Percentiles rank a stretch among this genome's conserved stretches.
Evolutionary conservation across 2,329 filamentous ascomycete species (phyloP).

Genomic region (Remersonia thermophila): DNA sequence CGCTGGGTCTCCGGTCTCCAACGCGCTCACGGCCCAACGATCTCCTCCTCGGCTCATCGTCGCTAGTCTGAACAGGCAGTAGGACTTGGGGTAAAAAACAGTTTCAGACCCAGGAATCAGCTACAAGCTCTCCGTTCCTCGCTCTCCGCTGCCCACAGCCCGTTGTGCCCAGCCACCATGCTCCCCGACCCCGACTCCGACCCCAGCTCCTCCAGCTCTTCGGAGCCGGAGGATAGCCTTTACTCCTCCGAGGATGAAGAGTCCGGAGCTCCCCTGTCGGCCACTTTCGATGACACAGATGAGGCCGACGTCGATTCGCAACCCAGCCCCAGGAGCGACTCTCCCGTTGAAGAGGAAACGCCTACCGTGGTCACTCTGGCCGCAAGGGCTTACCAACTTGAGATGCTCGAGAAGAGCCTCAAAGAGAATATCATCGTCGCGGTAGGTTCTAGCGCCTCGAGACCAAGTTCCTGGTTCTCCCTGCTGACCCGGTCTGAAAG

Average conservation of each 20-base stretch:
- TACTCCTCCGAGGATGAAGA: no score
- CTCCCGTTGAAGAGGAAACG: conserved; percentile 11
- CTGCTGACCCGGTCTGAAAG: conserved; percentile 25
- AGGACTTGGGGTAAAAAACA: no score
- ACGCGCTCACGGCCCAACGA: no score
- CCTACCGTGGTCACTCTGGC: conserved; percentile 23
- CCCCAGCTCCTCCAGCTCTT: conserved; percentile 4
- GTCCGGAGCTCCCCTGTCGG: not conserved
- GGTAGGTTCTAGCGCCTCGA: conserved; percentile 27
- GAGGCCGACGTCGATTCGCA: not conserved
- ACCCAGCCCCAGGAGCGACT: conserved; percentile 3
- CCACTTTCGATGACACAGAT: not conserved
- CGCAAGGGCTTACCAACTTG: conserved; percentile 55
- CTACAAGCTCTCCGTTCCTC: no score
- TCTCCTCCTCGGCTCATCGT: no score
- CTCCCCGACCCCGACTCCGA: no score
- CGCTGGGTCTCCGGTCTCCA: no score
- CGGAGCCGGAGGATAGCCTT: conserved; percentile 10
- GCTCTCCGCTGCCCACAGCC: no score
- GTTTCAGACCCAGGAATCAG: no score
- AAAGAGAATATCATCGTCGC: conserved; percentile 59
- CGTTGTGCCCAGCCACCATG: no score
- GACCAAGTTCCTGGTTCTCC: not conserved
- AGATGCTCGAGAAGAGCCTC: conserved; percentile 63
- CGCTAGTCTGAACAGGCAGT: no score